These are phyloP conservation scores for Pyricularia sp. DNA, from an alignment of 2,329 filamentous ascomycete genomes.

Conservation along the genomic window DNA sequence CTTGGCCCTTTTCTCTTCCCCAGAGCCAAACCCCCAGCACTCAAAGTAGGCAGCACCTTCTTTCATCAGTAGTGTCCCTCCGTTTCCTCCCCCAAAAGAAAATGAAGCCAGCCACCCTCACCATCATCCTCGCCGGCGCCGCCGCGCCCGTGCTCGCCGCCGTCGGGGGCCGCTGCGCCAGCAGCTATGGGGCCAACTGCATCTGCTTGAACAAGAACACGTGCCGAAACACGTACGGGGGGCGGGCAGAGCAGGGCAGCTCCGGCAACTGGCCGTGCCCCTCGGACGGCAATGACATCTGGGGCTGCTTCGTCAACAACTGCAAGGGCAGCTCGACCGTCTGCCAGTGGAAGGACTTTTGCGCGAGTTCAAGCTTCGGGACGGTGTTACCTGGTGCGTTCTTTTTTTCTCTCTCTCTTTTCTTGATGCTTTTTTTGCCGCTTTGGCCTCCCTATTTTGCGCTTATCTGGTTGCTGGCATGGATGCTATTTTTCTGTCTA, in stretches of 20 bases:
- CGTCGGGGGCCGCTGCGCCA: neutral
- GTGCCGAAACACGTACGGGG: neutral
- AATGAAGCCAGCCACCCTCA: neutral
- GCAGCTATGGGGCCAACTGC: neutral
- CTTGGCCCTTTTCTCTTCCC: neutral
- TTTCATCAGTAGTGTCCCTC: neutral
- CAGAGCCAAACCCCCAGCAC: neutral
- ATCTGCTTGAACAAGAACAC: neutral
- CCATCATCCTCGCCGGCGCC: neutral
- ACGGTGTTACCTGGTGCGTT: neutral
- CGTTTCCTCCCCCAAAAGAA: neutral
- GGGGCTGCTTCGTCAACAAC: slow-evolving; percentile 1
- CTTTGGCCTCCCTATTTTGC: no score
- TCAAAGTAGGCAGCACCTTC: neutral
- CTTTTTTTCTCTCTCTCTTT: neutral
- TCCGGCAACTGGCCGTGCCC: neutral
- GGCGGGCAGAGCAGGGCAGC: neutral
- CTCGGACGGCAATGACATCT: neutral
- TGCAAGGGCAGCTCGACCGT: slow-evolving; percentile 1
- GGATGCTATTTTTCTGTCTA: no score
- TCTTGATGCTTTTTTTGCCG: neutral
- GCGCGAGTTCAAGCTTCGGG: neutral
- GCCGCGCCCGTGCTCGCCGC: neutral
- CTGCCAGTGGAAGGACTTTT: slow-evolving; percentile 3
- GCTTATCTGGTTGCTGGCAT: no score